Conservation (phyloP, 202 grass and related monocot genomes). For the Eragrostis tef region DNA sequence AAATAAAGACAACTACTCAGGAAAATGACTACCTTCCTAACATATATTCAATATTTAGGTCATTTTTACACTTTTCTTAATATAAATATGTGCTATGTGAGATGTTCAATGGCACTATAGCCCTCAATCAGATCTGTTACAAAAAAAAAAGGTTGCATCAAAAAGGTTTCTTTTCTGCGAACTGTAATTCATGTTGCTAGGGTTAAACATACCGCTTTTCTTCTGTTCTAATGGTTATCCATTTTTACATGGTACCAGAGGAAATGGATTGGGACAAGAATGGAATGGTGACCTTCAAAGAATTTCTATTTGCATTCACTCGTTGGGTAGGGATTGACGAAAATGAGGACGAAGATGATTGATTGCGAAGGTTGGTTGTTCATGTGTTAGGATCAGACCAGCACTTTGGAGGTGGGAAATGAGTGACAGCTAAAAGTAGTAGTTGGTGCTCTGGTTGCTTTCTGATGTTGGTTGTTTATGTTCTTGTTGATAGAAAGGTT, state of each 20-base stretch:
- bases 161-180: no score
- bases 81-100: neutral
- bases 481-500: slow-evolving; percentile 33
- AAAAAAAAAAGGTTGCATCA: slow-evolving; percentile 4
- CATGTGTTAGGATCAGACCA: neutral
- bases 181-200: neutral
- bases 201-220: neutral
- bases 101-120: neutral
- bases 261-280: slow-evolving; percentile 99
- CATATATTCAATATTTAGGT: neutral
- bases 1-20: slow-evolving; percentile 13
- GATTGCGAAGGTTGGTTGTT: slow-evolving; percentile 9
- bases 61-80: neutral
- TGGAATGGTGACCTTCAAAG: slow-evolving; percentile 89
- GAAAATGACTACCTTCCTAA: slow-evolving; percentile 18
- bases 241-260: slow-evolving; percentile 55
- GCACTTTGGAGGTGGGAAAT: slow-evolving; percentile 1
- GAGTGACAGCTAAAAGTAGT: slow-evolving; percentile 19
- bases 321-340: slow-evolving; percentile 92
- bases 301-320: slow-evolving; percentile 95
- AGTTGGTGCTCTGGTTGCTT: slow-evolving; percentile 30
- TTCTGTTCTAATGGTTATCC: neutral
- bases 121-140: neutral
- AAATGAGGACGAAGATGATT: slow-evolving; percentile 64
- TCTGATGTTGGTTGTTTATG: slow-evolving; percentile 25